Base-by-base conservation (phyloP, 2,329 filamentous ascomycete genomes). In the Trichoderma semiorbis region DNA sequence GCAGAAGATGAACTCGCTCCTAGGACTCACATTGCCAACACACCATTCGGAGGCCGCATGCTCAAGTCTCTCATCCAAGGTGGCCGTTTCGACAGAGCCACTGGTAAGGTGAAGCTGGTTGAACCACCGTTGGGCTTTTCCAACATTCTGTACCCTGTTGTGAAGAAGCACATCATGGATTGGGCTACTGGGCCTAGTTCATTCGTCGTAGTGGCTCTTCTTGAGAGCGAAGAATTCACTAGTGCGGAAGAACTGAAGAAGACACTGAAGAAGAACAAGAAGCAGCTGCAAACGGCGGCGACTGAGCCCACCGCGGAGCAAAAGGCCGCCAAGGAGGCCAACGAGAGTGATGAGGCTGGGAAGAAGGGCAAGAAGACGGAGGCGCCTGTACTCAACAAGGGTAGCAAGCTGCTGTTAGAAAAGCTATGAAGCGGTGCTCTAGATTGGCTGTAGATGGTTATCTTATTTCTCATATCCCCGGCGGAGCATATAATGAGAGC, bases 1-100 rank as follows among this genome's bases (percentile, higher is more conserved):
- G 77, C 79, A 3, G 83, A 84, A 60, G 83, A 84, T 10, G 84
- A 84, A 28, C 72, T 81, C 16, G 77, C 81, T 18, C 75, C 81
- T 5, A 78, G 78, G 26, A 78, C 81, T 34, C 91, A 94, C 78
- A 85, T 92, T 70, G 88, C 90, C 30, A 84, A 88, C 76, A 86
- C 88, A 47, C 79, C 89, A 0, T 86, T 86, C 76, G 92, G 90
- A 53, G 94, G 93, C 18, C 91, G 94, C 72, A 92, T 98, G 91
- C 87, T 98, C 77, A 98, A 97, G 84, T 92, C 92, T 0, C 88
- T 99, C 8, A 94, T 98, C 28, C 91, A 94, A 69, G 96, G 96
- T 55, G 96, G 97, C 30, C 91, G 90, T 72, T 99, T 93, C 79
- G 94, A 98, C 81, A 89, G 89, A 73, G 86, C 86, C 57, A 86